These are phyloP conservation scores for Cladosporium phlei DNA, from an alignment of 2,329 filamentous ascomycete genomes.

Conservation along the genomic window DNA sequence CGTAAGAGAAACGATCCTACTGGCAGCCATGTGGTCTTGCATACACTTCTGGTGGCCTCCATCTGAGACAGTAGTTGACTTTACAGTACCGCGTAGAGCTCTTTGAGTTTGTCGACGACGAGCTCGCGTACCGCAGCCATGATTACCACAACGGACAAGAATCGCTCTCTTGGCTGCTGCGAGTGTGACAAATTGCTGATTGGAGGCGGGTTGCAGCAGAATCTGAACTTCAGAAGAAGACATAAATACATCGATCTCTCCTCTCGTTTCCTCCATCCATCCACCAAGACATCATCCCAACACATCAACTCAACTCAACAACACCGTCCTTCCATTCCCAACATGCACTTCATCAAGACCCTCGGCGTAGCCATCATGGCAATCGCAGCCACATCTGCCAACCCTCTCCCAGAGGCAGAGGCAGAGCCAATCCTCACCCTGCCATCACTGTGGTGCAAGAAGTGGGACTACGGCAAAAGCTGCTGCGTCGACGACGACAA, in stretches of 20 bases:
- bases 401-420: constrained; percentile 2
- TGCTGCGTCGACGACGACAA: constrained; percentile 5
- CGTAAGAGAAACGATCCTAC: background rate
- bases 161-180: background rate
- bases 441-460: constrained; percentile 1
- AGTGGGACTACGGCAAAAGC: constrained; percentile 3
- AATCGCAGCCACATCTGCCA: constrained; percentile 3
- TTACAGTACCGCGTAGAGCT: background rate
- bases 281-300: background rate
- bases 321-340: background rate
- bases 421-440: background rate
- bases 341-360: constrained; percentile 4
- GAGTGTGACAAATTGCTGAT: background rate
- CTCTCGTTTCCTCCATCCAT: background rate
- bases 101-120: background rate
- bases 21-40: constrained; percentile 2
- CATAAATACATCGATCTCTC: constrained; percentile 1
- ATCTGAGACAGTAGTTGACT: background rate
- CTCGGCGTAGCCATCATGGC: constrained; percentile 2
- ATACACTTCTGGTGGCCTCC: background rate
- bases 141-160: background rate
- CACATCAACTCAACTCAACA: background rate
- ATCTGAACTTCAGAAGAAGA: background rate
- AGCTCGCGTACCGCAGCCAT: constrained; percentile 1
- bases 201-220: background rate